phyloP scores from a whole-genome alignment of 768 basidiomycete genomes.

The Trametes cingulata region DNA sequence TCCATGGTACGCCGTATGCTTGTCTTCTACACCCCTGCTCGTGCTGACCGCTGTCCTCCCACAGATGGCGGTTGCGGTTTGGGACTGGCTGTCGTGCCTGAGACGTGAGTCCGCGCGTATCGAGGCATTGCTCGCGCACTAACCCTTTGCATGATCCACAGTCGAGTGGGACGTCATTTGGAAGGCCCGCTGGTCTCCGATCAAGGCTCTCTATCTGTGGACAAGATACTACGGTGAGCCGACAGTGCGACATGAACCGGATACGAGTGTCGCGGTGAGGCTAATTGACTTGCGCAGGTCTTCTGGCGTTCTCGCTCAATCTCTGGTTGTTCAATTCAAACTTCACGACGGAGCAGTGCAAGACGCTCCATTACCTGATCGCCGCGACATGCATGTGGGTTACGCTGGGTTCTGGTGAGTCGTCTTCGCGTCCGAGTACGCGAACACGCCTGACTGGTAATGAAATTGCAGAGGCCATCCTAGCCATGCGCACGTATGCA shows the following conservation, averaged over 20 bases:
- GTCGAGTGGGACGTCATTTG: slow-evolving; percentile 12
- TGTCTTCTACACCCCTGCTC: too few relatives aligned
- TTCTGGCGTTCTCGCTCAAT: neutral
- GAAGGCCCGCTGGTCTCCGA: slow-evolving; percentile 6
- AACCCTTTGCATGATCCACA: neutral
- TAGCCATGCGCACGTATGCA: slow-evolving; percentile 10
- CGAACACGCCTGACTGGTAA: neutral
- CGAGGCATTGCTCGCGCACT: neutral
- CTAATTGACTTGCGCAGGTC: neutral
- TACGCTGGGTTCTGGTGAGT: slow-evolving; percentile 9
- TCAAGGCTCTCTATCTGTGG: slow-evolving; percentile 11
- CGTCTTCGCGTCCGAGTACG: neutral
- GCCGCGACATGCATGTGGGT: slow-evolving; percentile 15
- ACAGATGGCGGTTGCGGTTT: slow-evolving; percentile 11
- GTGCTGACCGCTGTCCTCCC: neutral
- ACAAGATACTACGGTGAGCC: slow-evolving; percentile 12
- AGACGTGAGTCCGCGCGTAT: neutral
- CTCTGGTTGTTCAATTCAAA: slow-evolving; percentile 15
- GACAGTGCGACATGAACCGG: too few relatives aligned
- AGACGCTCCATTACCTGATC: slow-evolving; percentile 9
- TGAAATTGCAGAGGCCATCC: slow-evolving; percentile 4
- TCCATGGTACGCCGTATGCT: neutral
- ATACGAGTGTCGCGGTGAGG: too few relatives aligned
- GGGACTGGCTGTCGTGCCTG: slow-evolving; percentile 9
- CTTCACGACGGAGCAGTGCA: slow-evolving; percentile 5